phyloP scores from a whole-genome alignment of 306 rosid species.

The Acmispon strigosus region DNA sequence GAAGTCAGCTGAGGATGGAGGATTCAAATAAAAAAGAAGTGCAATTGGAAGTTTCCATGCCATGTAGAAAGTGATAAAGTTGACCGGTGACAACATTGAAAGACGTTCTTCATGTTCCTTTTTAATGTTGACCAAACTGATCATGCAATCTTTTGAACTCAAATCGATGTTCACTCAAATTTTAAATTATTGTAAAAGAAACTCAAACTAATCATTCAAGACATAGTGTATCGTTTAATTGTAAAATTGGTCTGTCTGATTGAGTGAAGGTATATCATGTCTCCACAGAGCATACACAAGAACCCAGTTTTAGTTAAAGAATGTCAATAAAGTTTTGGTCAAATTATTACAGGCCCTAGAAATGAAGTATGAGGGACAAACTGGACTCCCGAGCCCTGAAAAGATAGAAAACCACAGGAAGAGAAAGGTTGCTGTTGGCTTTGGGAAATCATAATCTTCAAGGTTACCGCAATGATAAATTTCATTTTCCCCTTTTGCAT shows the following conservation, averaged over 20 bases:
- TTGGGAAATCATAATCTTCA: conserved; percentile 50
- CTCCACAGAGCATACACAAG: background rate
- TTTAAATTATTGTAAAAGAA: background rate
- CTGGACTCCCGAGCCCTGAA: conserved; percentile 79
- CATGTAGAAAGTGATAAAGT: no score
- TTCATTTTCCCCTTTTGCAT: background rate
- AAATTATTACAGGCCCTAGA: conserved; percentile 60
- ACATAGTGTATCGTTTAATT: background rate
- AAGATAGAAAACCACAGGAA: conserved; percentile 45
- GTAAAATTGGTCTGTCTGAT: background rate
- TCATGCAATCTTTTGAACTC: background rate
- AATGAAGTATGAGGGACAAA: conserved; percentile 55
- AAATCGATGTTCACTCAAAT: background rate
- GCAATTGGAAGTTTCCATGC: no score
- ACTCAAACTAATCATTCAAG: background rate
- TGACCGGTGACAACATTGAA: background rate
- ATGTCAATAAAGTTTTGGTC: conserved; percentile 1
- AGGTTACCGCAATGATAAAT: conserved; percentile 22
- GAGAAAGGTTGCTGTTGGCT: conserved; percentile 58
- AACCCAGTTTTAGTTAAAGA: background rate
- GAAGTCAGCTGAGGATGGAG: no score
- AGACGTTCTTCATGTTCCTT: background rate
- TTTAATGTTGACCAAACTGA: background rate
- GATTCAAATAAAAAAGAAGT: no score
- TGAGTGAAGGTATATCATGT: background rate